phyloP scores from a whole-genome alignment of 1,284 basidiomycete genomes.

The Mixia osmundae region DNA sequence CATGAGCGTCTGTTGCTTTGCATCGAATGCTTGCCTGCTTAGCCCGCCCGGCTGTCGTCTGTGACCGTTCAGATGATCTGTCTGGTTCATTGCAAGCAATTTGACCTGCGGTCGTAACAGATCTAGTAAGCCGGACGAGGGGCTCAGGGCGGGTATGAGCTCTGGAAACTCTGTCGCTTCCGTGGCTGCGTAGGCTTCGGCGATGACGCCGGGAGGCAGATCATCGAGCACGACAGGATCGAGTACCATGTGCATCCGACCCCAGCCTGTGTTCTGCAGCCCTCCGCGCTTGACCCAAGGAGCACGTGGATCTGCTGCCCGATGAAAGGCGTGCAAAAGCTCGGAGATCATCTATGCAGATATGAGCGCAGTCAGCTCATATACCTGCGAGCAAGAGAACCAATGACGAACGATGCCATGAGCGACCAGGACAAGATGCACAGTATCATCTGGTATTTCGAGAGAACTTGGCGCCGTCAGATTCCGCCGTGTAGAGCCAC shows the following conservation, averaged over 20 bases:
- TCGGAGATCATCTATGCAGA: constrained; percentile 7
- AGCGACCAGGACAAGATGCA: constrained; percentile 48
- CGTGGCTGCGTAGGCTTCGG: neutral
- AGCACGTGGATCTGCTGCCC: constrained; percentile 4
- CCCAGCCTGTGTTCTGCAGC: neutral
- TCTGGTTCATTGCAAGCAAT: constrained; percentile 4
- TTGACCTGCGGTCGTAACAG: constrained; percentile 4
- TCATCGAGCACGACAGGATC: constrained; percentile 3
- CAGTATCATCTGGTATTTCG: constrained; percentile 10
- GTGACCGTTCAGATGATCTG: constrained; percentile 5
- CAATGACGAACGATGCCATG: constrained; percentile 33
- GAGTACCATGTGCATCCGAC: neutral
- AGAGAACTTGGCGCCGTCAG: constrained; percentile 3
- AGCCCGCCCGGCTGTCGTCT: constrained; percentile 7
- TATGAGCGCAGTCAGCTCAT: neutral
- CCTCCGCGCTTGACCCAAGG: constrained; percentile 1
- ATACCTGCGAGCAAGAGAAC: neutral
- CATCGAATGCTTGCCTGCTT: constrained; percentile 5
- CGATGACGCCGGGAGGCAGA: neutral
- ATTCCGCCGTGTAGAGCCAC: constrained; percentile 7
- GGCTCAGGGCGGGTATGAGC: neutral
- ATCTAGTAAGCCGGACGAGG: constrained; percentile 1
- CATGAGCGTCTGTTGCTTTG: constrained; percentile 5
- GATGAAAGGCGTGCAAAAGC: constrained; percentile 3
- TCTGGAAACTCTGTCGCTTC: neutral